A percentile compares a stretch with the other conserved stretches of the same genome.
Evolutionary conservation across 208 protist species (phyloP).

Genomic region (Trichomonas vaginalis): DNA sequence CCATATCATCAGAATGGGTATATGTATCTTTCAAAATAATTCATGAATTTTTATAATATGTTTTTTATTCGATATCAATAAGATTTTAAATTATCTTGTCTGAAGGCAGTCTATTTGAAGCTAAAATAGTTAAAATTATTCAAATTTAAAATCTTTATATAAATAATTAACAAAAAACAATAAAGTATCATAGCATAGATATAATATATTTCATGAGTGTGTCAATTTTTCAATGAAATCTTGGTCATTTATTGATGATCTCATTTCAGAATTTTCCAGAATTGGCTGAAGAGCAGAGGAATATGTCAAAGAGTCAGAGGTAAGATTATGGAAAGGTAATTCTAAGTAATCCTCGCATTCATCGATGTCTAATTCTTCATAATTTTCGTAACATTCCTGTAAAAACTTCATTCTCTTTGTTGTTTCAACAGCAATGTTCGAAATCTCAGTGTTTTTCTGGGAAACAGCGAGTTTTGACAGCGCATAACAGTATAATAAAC

Average conservation of each 20-base stretch:
- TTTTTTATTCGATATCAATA: too few relatives aligned
- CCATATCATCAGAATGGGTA: too few relatives aligned
- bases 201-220: background rate
- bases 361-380: background rate
- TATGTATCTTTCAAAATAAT: too few relatives aligned
- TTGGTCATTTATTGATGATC: background rate
- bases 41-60: too few relatives aligned
- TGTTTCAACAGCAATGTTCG: background rate
- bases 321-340: background rate
- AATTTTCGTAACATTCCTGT: background rate
- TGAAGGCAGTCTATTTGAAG: too few relatives aligned
- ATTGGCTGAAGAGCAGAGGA: background rate
- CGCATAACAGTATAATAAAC: background rate
- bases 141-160: too few relatives aligned
- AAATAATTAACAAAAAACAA: too few relatives aligned
- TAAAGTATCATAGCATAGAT: too few relatives aligned
- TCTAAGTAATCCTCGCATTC: background rate
- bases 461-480: background rate
- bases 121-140: too few relatives aligned
- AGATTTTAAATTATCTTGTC: too few relatives aligned
- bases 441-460: background rate
- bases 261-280: too few relatives aligned
- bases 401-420: background rate
- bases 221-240: background rate
- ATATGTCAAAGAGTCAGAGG: background rate